A percentile compares a stretch with the other conserved stretches of the same genome.
Conservation (phyloP, 2,329 filamentous ascomycete species). For the Neurospora crassa region DNA sequence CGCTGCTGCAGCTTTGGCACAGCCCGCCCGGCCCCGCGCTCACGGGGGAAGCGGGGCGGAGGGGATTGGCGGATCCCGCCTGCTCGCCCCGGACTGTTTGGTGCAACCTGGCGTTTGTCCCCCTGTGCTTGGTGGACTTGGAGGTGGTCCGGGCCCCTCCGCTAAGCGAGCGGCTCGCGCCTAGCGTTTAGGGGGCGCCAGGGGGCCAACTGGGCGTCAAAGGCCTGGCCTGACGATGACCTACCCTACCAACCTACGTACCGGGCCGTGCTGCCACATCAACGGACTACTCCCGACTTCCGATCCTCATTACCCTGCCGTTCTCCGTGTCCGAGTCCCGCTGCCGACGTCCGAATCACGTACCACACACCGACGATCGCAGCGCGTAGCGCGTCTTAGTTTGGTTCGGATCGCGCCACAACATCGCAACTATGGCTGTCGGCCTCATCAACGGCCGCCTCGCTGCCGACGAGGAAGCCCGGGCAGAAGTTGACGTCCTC, state of each 20-base stretch:
- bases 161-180: not conserved
- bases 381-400: not conserved
- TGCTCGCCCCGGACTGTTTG: not conserved
- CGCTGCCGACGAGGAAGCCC: constrained; percentile 55
- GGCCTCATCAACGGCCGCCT: constrained; percentile 36
- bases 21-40: not conserved
- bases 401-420: not conserved
- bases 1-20: not conserved
- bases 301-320: not conserved
- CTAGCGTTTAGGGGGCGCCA: not conserved
- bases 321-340: not conserved
- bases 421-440: constrained; percentile 36
- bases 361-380: not conserved
- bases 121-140: not conserved
- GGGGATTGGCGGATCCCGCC: not conserved
- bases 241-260: not conserved
- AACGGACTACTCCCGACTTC: not conserved
- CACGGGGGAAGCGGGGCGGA: not conserved
- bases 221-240: not conserved
- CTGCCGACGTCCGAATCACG: not conserved
- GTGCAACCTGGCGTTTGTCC: not conserved
- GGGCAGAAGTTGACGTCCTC: constrained; percentile 60
- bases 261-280: not conserved
- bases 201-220: not conserved
- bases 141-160: not conserved